Percentiles rank a stretch among this genome's conserved stretches.
Evolutionary conservation across 768 basidiomycete genomes (phyloP).

Genomic region (Amyloporia xantha): DNA sequence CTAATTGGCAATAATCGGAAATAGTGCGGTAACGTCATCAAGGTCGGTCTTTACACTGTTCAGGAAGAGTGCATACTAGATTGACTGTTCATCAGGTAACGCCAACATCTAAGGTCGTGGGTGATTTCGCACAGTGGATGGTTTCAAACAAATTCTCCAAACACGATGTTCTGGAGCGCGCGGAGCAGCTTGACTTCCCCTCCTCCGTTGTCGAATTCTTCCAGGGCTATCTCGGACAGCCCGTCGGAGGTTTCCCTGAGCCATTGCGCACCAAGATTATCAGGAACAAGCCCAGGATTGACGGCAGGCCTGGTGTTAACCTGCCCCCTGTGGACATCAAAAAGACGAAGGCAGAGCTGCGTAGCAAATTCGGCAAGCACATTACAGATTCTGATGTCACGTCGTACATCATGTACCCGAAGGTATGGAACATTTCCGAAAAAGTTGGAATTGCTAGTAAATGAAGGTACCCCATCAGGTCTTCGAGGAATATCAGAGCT

Average conservation of each 20-base stretch:
- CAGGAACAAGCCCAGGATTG: constrained; percentile 88
- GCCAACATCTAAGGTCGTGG: constrained; percentile 97
- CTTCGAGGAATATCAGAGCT: constrained; percentile 94
- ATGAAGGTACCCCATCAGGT: constrained; percentile 43
- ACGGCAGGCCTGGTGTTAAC: constrained; percentile 86
- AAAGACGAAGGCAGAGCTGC: constrained; percentile 89
- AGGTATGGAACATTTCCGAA: constrained; percentile 41
- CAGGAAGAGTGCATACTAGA: constrained; percentile 2
- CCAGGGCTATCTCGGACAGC: constrained; percentile 98
- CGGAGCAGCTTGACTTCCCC: constrained; percentile 93
- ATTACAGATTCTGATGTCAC: constrained; percentile 91
- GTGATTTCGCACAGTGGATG: constrained; percentile 99
- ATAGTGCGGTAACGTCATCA: constrained; percentile 95
- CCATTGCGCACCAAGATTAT: constrained; percentile 89
- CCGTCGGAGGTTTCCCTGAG: constrained; percentile 98
- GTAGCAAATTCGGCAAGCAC: constrained; percentile 91
- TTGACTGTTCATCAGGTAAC: constrained; percentile 54
- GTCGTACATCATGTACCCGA: constrained; percentile 98
- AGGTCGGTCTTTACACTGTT: constrained; percentile 36
- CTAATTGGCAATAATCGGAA: background rate
- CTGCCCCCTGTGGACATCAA: constrained; percentile 90
- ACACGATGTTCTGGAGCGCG: constrained; percentile 78
- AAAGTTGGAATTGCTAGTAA: background rate
- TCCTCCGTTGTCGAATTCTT: constrained; percentile 97
- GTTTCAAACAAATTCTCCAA: constrained; percentile 89